These are phyloP conservation scores for Stenocarpella maydis DNA, from an alignment of 2,329 filamentous ascomycete species.

Conservation along the genomic window DNA sequence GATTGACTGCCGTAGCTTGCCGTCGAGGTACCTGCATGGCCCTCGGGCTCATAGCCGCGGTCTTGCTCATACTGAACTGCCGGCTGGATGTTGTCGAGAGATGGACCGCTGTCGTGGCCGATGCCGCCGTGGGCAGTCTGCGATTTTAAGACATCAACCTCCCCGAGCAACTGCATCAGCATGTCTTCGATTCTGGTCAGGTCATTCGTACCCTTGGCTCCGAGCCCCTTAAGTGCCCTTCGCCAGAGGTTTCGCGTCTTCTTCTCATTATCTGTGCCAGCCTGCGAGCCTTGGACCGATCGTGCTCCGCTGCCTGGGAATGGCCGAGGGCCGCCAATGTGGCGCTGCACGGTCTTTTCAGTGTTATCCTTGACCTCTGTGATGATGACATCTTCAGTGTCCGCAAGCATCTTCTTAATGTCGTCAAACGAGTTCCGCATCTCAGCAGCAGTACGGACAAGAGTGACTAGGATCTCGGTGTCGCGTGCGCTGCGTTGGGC, in stretches of 20 bases:
- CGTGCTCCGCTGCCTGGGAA: constrained; percentile 73
- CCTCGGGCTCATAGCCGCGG: constrained; percentile 84
- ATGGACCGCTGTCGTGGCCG: constrained; percentile 63
- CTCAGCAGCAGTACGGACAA: constrained; percentile 92
- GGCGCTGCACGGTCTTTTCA: constrained; percentile 82
- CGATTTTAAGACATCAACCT: constrained; percentile 84
- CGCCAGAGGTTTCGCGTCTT: constrained; percentile 88
- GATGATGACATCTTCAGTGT: constrained; percentile 90
- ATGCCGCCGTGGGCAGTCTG: constrained; percentile 56
- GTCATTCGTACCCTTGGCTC: constrained; percentile 87
- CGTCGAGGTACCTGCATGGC: constrained; percentile 77
- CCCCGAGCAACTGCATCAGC: constrained; percentile 89
- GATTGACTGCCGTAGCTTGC: constrained; percentile 78
- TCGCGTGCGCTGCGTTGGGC: constrained; percentile 95
- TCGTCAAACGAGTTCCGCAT: constrained; percentile 98
- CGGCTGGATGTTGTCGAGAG: constrained; percentile 73
- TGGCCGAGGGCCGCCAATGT: constrained; percentile 86
- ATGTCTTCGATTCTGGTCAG: constrained; percentile 88
- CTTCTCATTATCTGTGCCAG: constrained; percentile 73
- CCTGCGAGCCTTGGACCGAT: constrained; percentile 64
- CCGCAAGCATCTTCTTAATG: constrained; percentile 89
- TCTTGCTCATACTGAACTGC: constrained; percentile 73
- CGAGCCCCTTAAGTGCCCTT: constrained; percentile 89
- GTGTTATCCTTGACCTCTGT: constrained; percentile 87
- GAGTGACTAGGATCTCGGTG: constrained; percentile 92